A percentile compares a stretch with the other conserved stretches of the same genome.
phyloP scores from a whole-genome alignment of 768 basidiomycete species.

The Mycena filopes region DNA sequence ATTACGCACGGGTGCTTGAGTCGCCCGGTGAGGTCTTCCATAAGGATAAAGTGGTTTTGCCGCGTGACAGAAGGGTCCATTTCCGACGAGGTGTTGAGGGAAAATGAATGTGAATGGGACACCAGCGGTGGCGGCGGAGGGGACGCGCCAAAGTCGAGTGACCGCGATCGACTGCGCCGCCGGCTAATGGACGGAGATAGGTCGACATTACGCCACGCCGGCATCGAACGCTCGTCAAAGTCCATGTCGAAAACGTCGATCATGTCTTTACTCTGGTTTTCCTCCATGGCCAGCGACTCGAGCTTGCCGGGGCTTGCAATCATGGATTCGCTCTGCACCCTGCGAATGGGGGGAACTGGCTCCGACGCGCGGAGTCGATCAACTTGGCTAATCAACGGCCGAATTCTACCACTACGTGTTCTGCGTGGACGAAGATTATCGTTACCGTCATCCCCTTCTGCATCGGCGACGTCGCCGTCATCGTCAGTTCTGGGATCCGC shows the following conservation, averaged over 20 bases:
- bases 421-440: slow-evolving; percentile 25
- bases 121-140: neutral
- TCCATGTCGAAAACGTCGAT: slow-evolving; percentile 58
- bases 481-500: slow-evolving; percentile 60
- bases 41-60: slow-evolving; percentile 97
- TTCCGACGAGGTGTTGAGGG: slow-evolving; percentile 44
- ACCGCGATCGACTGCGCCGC: slow-evolving; percentile 56
- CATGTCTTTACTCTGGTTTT: slow-evolving; percentile 46
- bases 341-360: slow-evolving; percentile 59
- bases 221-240: slow-evolving; percentile 35
- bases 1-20: slow-evolving; percentile 94
- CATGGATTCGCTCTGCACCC: slow-evolving; percentile 72
- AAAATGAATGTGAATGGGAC: slow-evolving; percentile 20
- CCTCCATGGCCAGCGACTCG: slow-evolving; percentile 46
- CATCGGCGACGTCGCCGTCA: slow-evolving; percentile 62
- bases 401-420: slow-evolving; percentile 42
- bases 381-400: slow-evolving; percentile 55
- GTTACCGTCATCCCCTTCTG: slow-evolving; percentile 45
- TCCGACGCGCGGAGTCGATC: slow-evolving; percentile 55
- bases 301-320: slow-evolving; percentile 51
- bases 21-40: slow-evolving; percentile 97
- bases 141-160: slow-evolving; percentile 41
- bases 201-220: slow-evolving; percentile 38
- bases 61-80: slow-evolving; percentile 68
- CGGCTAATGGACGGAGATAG: slow-evolving; percentile 51